These are phyloP conservation scores for Verticillium nubilum DNA, from an alignment of 2,329 filamentous ascomycete species.

Conservation along the genomic window DNA sequence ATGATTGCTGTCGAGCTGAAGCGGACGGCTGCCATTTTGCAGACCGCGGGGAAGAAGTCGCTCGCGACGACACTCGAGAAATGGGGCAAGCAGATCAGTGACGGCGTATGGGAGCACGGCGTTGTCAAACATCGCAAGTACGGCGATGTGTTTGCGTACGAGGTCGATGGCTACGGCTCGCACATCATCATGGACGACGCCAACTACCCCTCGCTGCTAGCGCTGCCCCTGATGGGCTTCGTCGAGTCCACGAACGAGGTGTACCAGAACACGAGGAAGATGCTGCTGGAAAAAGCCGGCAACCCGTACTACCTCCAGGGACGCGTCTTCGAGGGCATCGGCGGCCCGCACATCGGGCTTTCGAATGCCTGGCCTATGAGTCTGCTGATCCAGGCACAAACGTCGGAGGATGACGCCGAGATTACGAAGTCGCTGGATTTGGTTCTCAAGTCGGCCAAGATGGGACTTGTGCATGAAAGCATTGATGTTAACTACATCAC, in stretches of 20 bases:
- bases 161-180: slow-evolving; percentile 83
- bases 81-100: slow-evolving; percentile 58
- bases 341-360: slow-evolving; percentile 74
- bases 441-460: slow-evolving; percentile 68
- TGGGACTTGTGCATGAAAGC: slow-evolving; percentile 88
- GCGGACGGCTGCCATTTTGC: slow-evolving; percentile 66
- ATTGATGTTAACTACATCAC: slow-evolving; percentile 66
- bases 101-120: slow-evolving; percentile 80
- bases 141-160: slow-evolving; percentile 77
- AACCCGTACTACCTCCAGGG: slow-evolving; percentile 90
- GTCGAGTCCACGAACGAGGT: slow-evolving; percentile 56
- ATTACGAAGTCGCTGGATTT: slow-evolving; percentile 67
- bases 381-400: slow-evolving; percentile 85
- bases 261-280: slow-evolving; percentile 82
- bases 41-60: slow-evolving; percentile 47
- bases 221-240: slow-evolving; percentile 75
- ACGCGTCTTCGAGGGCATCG: slow-evolving; percentile 76
- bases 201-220: slow-evolving; percentile 76
- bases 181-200: slow-evolving; percentile 85
- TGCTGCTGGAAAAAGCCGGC: slow-evolving; percentile 65
- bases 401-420: slow-evolving; percentile 75
- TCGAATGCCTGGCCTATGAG: slow-evolving; percentile 96
- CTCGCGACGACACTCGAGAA: slow-evolving; percentile 50
- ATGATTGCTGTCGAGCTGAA: slow-evolving; percentile 90
- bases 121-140: slow-evolving; percentile 70